Conservation (phyloP, 2,329 filamentous ascomycete genomes). For the Lasiodiplodia sp. region DNA sequence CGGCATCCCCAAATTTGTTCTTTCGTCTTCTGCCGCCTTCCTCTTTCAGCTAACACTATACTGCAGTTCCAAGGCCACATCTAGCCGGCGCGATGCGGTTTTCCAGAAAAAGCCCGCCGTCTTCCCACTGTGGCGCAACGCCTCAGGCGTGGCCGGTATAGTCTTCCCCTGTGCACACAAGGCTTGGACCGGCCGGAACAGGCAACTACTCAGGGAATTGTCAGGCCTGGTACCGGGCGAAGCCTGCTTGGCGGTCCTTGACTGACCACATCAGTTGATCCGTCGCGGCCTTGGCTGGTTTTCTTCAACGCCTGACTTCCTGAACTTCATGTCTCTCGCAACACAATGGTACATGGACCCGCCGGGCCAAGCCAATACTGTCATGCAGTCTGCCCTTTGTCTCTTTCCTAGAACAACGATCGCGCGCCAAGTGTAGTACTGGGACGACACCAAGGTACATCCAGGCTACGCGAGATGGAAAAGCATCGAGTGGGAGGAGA, state of each 20-base stretch:
- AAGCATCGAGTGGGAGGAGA: not conserved
- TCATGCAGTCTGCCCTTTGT: not conserved
- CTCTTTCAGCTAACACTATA: not conserved
- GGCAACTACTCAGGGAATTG: conserved; percentile 9
- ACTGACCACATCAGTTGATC: conserved; percentile 7
- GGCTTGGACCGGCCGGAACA: not conserved
- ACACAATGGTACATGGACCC: not conserved
- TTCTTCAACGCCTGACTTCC: conserved; percentile 9
- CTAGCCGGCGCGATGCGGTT: conserved; percentile 1
- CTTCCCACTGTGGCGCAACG: conserved; percentile 1
- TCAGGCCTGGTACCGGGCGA: not conserved
- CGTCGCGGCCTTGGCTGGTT: not conserved
- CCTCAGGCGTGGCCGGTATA: not conserved
- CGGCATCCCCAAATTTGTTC: not conserved
- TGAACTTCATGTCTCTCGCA: not conserved
- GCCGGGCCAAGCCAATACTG: conserved; percentile 21
- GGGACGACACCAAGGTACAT: conserved; percentile 3
- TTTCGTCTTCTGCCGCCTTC: not conserved
- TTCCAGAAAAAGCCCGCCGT: no score
- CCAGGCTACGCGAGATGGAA: not conserved
- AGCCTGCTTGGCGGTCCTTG: not conserved
- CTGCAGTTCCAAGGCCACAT: not conserved
- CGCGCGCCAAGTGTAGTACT: conserved; percentile 5
- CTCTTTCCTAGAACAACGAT: conserved; percentile 10
- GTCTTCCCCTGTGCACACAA: not conserved